Evolutionary conservation across 495 filamentous ascomycete species (phyloP).

Genomic region (Bacidia rubella): DNA sequence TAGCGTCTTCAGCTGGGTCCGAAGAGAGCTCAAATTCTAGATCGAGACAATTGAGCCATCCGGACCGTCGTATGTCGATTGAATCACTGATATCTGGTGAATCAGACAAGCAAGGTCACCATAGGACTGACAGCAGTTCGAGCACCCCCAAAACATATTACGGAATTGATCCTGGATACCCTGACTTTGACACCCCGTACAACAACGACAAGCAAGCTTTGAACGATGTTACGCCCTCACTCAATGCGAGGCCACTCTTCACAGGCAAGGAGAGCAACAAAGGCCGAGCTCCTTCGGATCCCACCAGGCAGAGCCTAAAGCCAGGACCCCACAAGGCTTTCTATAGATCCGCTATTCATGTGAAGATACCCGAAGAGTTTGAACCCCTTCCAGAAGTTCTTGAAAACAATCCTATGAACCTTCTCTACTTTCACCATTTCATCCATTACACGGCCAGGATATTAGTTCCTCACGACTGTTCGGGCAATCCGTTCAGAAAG

Average conservation of each 20-base stretch:
- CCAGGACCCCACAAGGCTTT: constrained; percentile 11
- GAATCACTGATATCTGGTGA: constrained; percentile 28
- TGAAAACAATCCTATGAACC: constrained; percentile 62
- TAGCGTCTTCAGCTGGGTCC: constrained; percentile 13
- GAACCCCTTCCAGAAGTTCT: constrained; percentile 55
- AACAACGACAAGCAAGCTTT: constrained; percentile 47
- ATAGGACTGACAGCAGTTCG: constrained; percentile 4
- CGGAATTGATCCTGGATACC: constrained; percentile 54
- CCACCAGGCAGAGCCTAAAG: constrained; percentile 20
- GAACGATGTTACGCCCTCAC: constrained; percentile 12
- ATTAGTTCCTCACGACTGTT: constrained; percentile 63
- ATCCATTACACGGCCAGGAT: constrained; percentile 65
- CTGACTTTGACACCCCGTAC: constrained; percentile 51
- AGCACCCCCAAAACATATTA: constrained; percentile 27
- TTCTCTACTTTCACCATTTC: constrained; percentile 68
- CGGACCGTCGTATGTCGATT: constrained; percentile 28
- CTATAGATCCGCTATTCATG: constrained; percentile 48
- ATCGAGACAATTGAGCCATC: neutral
- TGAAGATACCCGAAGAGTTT: constrained; percentile 51
- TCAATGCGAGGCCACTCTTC: constrained; percentile 14
- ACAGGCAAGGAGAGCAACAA: constrained; percentile 10
- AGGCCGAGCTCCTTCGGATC: neutral
- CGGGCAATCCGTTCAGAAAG: constrained; percentile 58
- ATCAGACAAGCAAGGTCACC: constrained; percentile 9
- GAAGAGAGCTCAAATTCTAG: constrained; percentile 14